Evolutionary conservation across 176 grass and related monocot genomes (phyloP), one percentile per base, ranked within the genome.

Genomic region (Lolium multiflorum): DNA sequence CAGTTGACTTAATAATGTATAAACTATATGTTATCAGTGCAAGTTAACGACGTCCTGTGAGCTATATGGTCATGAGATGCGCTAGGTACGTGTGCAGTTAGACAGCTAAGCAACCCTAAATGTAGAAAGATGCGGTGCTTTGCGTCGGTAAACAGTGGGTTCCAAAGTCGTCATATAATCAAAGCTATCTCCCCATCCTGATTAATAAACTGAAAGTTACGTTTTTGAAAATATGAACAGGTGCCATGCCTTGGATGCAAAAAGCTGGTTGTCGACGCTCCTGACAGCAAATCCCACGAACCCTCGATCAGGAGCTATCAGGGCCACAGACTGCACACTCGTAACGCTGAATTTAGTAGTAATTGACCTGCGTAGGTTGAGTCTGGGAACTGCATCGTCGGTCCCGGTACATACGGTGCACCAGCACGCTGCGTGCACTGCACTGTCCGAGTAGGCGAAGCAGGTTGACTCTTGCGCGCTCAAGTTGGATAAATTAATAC

Each of bases 331-430:
- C 43, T 0, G 18, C 70, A 21, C 52, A n/a, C 37, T 83, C 80
- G 65, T 38, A 70, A 82, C 39, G 58, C 59, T 5, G 51, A 54
- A 16, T 74, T 22, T 49, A 85, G 2, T 71, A 71, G 3, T 71
- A 43, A 2, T 71, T 48, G 11, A 26, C 25, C 2, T 11, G 51
- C 56, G 21, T 62, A 56, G 77, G 79, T 87, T 35, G 84, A 83
- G 89, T 87, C 84, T 83, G 79, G 89, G 74, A 87, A 83, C 79
- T 63, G 18, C 89, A 15, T 64, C 28, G 79, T 37, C 52, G 78
- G 44, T 48, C 46, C 61, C 83, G 88, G 35, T 81, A 22, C 78
- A 70, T 71, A 68, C 61, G 71, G 20, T 54, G 81, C 60, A 61
- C 77, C 69, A 26, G 24, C 22, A 48, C 60, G 16, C 18, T 11